phyloP scores from a whole-genome alignment of 768 basidiomycete species.

The Pisolithus microcarpus region DNA sequence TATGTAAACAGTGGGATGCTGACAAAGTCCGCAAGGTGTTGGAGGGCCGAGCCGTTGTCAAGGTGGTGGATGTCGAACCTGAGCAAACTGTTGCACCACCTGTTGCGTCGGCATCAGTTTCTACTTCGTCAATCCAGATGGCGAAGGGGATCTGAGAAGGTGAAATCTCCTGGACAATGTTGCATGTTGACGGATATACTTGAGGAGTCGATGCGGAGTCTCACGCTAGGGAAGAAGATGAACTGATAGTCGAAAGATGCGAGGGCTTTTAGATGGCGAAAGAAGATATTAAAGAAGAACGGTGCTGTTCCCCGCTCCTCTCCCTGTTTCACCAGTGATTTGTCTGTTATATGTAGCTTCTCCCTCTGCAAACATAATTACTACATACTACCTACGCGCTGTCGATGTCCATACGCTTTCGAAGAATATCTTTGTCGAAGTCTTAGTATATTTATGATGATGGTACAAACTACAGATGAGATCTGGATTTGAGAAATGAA shows the following conservation, averaged over 20 bases:
- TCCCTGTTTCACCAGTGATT: neutral
- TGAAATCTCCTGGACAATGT: constrained; percentile 7
- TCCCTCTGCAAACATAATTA: neutral
- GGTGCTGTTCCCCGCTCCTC: neutral
- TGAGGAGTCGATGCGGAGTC: constrained; percentile 64
- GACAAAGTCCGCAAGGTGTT: constrained; percentile 78
- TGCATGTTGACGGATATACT: constrained; percentile 36
- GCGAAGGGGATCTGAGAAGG: neutral
- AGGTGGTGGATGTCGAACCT: constrained; percentile 69
- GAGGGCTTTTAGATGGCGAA: neutral
- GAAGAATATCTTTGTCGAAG: neutral
- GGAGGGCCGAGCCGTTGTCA: constrained; percentile 75
- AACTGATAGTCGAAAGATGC: neutral
- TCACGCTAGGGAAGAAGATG: constrained; percentile 52
- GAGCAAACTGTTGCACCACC: neutral
- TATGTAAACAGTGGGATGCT: constrained; percentile 46
- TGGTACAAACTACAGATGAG: too few species aligned
- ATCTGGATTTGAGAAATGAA: too few species aligned
- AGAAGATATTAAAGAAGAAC: neutral
- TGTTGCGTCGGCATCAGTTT: neutral
- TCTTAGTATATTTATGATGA: neutral
- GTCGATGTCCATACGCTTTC: constrained; percentile 1
- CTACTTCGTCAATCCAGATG: neutral
- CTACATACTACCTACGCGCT: neutral
- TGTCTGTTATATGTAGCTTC: neutral